Evolutionary conservation across 345 rosid species (phyloP).

Genomic region (Microthlaspi erraticum): DNA sequence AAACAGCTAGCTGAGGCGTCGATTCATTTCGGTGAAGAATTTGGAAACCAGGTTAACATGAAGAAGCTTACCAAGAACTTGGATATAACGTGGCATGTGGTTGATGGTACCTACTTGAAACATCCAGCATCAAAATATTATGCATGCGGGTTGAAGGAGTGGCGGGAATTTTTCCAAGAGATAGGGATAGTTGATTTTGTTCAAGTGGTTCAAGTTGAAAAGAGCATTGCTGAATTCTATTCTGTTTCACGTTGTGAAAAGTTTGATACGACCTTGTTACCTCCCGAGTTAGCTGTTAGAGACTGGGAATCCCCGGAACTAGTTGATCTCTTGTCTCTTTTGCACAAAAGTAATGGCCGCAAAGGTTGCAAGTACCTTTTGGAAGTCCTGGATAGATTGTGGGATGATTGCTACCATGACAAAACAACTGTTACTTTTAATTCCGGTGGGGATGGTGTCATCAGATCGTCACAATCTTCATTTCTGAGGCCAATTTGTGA

Average conservation of each 20-base stretch:
- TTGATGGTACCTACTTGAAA: constrained; percentile 69
- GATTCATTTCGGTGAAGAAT: constrained; percentile 74
- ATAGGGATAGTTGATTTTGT: constrained; percentile 87
- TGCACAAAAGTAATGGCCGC: constrained; percentile 53
- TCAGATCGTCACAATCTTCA: constrained; percentile 62
- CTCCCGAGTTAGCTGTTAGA: constrained; percentile 50
- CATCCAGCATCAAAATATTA: constrained; percentile 64
- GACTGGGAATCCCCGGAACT: constrained; percentile 95
- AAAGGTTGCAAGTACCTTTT: constrained; percentile 64
- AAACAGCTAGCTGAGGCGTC: constrained; percentile 58
- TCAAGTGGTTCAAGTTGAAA: constrained; percentile 74
- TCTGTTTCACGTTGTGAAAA: constrained; percentile 40
- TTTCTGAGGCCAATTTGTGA: constrained; percentile 67
- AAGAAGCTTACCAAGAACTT: constrained; percentile 54
- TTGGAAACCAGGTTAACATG: constrained; percentile 62
- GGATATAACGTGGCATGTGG: constrained; percentile 76
- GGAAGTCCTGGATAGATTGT: constrained; percentile 70
- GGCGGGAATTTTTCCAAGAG: constrained; percentile 84
- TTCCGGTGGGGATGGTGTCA: constrained; percentile 43
- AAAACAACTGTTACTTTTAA: constrained; percentile 55
- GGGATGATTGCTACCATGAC: constrained; percentile 75
- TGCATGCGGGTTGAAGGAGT: constrained; percentile 53
- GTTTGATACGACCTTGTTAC: constrained; percentile 45
- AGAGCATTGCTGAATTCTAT: constrained; percentile 57
- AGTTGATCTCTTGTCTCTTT: constrained; percentile 53